Evolutionary conservation across 257 asterid species (phyloP).

Genomic region (Ophiorrhiza pumila): DNA sequence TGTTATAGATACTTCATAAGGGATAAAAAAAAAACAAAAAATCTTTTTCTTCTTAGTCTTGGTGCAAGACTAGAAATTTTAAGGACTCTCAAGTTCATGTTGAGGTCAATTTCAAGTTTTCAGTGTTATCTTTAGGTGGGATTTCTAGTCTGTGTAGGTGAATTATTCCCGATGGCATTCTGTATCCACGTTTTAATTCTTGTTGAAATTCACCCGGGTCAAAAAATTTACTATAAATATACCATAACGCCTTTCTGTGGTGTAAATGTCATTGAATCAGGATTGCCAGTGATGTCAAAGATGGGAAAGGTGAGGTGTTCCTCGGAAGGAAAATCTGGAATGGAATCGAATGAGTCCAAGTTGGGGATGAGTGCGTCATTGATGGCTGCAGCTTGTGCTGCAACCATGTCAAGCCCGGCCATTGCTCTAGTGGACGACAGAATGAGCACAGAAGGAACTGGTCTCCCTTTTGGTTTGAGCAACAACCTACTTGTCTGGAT

Average conservation of each 20-base stretch:
- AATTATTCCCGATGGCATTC: too few relatives aligned
- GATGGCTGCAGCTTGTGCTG: conserved; percentile 56
- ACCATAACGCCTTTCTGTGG: not conserved
- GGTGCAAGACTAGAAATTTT: not conserved
- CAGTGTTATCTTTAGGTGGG: not conserved
- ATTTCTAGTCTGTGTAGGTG: too few relatives aligned
- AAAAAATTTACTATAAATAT: not conserved
- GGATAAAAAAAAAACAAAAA: not conserved
- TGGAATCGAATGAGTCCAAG: conserved; percentile 37
- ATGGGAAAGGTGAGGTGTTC: conserved; percentile 71
- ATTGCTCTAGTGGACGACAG: conserved; percentile 96
- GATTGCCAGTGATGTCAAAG: conserved; percentile 57
- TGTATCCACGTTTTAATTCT: not conserved
- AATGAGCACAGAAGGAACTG: conserved; percentile 94
- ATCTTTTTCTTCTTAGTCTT: not conserved
- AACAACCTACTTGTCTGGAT: conserved; percentile 85
- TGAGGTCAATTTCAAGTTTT: not conserved
- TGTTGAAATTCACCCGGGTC: not conserved
- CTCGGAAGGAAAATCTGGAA: conserved; percentile 39
- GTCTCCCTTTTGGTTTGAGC: conserved; percentile 93
- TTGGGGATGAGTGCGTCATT: conserved; percentile 59
- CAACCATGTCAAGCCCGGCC: conserved; percentile 70
- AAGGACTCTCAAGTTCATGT: not conserved
- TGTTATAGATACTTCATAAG: not conserved
- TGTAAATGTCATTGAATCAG: conserved; percentile 23